Evolutionary conservation across 352 stramenopile species (phyloP).

Genomic region (Phytophthora europaea): DNA sequence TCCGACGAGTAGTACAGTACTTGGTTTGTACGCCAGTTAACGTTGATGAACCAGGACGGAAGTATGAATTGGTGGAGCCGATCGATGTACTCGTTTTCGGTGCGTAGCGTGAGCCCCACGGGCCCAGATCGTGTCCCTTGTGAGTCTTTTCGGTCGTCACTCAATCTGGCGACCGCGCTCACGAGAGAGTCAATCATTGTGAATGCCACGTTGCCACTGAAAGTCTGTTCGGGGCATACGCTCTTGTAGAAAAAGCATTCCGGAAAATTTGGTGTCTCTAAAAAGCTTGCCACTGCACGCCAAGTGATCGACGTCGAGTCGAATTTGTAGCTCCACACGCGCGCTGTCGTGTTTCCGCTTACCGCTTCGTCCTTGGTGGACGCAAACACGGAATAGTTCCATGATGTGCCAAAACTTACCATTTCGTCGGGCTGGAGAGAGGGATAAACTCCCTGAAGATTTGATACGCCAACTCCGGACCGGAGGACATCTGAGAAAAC

Average conservation of each 20-base stretch:
- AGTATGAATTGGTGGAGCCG: conserved; percentile 54
- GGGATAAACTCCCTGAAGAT: conserved; percentile 24
- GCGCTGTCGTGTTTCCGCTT: conserved; percentile 8
- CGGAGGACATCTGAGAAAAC: conserved; percentile 46
- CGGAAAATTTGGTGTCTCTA: conserved; percentile 29
- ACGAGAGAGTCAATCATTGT: conserved; percentile 48
- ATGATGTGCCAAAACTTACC: conserved; percentile 41
- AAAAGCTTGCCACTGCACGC: conserved; percentile 37
- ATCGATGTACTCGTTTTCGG: conserved; percentile 45
- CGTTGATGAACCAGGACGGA: conserved; percentile 41
- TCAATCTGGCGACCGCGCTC: conserved; percentile 13
- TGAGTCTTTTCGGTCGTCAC: neutral
- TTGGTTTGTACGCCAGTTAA: conserved; percentile 49
- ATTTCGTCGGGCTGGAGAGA: conserved; percentile 45
- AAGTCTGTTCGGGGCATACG: conserved; percentile 10
- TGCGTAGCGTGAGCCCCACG: conserved; percentile 19
- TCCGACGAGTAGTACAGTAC: conserved; percentile 40
- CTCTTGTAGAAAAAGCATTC: conserved; percentile 43
- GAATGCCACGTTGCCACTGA: conserved; percentile 38
- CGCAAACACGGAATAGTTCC: conserved; percentile 46
- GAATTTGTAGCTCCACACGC: conserved; percentile 52
- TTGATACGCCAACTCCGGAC: conserved; percentile 38
- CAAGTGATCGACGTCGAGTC: conserved; percentile 47
- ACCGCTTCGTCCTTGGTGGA: conserved; percentile 26
- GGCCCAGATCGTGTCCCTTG: neutral